Conservation (phyloP, 108 stramenopile genomes). For the Poteriospumella lacustris region DNA sequence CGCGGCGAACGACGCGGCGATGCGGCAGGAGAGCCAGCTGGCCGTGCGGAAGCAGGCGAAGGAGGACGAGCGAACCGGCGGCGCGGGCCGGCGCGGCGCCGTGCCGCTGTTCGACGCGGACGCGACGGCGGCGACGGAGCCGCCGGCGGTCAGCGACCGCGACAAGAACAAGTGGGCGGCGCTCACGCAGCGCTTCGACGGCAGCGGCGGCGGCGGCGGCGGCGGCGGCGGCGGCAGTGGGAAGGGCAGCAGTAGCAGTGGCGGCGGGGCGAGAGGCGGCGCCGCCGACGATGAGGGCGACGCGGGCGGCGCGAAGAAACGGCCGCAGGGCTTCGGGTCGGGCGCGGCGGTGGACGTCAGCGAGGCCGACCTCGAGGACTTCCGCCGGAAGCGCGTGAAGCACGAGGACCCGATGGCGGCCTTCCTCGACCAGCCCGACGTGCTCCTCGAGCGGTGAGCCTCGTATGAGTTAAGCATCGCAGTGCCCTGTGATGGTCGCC, state of each 20-base stretch:
- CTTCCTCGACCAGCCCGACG: conserved; percentile 54
- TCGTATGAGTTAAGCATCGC: too few relatives aligned
- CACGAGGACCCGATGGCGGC: conserved; percentile 69
- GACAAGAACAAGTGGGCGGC: too few relatives aligned
- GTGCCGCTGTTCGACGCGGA: conserved; percentile 37
- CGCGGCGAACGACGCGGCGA: conserved; percentile 49
- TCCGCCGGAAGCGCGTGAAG: conserved; percentile 67
- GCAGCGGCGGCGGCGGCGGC: conserved; percentile 48
- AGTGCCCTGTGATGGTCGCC: too few relatives aligned
- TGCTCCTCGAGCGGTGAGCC: conserved; percentile 36
- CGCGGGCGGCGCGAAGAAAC: conserved; percentile 55
- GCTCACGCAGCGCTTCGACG: too few relatives aligned
- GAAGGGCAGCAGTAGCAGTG: conserved; percentile 70
- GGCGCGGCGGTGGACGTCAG: conserved; percentile 70
- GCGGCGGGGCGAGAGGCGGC: conserved; percentile 52
- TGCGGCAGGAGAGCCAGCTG: not conserved
- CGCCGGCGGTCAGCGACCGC: conserved; percentile 77
- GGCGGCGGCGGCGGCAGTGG: conserved; percentile 62
- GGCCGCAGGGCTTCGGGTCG: conserved; percentile 83
- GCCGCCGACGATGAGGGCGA: conserved; percentile 35
- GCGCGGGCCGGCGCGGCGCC: conserved; percentile 48
- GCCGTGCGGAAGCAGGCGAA: conserved; percentile 5
- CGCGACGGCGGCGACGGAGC: conserved; percentile 68
- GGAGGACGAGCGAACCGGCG: conserved; percentile 51
- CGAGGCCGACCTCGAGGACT: conserved; percentile 93